phyloP scores from a whole-genome alignment of 1,139 yeast genomes.

The Suhomyces bribrorum region DNA sequence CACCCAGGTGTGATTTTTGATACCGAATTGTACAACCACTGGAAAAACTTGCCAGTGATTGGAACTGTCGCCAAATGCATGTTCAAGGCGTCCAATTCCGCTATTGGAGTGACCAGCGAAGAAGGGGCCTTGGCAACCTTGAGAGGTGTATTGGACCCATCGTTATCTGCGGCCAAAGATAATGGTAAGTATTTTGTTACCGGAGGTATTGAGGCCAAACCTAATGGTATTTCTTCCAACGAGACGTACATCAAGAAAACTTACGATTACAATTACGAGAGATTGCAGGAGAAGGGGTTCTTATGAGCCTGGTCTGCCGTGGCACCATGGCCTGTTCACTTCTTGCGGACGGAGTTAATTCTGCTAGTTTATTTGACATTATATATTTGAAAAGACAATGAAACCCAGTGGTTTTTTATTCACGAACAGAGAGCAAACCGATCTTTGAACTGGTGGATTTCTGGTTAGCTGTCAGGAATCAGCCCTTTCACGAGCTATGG shows the following conservation, averaged over 20 bases:
- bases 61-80: conserved; percentile 23
- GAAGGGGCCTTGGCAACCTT: conserved; percentile 39
- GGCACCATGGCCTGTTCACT: too few relatives aligned
- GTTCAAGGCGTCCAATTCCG: conserved; percentile 17
- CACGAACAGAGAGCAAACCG: too few relatives aligned
- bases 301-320: conserved; percentile 1
- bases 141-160: conserved; percentile 36
- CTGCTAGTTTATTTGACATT: too few relatives aligned
- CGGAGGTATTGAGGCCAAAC: conserved; percentile 33
- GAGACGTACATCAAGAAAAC: conserved; percentile 25
- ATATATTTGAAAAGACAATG: too few relatives aligned
- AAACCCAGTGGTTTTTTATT: too few relatives aligned
- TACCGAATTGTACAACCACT: conserved; percentile 37
- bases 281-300: conserved; percentile 18
- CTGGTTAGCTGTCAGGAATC: too few relatives aligned
- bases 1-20: conserved; percentile 44
- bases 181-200: conserved; percentile 38
- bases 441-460: too few relatives aligned
- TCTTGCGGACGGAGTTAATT: too few relatives aligned
- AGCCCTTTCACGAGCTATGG: too few relatives aligned
- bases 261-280: conserved; percentile 33
- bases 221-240: conserved; percentile 29
- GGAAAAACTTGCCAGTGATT: conserved; percentile 30
- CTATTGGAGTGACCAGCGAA: conserved; percentile 34
- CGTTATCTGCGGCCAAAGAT: conserved; percentile 25